Evolutionary conservation across 345 rosid species (phyloP).

Genomic region (Gossypium ekmanianum): DNA sequence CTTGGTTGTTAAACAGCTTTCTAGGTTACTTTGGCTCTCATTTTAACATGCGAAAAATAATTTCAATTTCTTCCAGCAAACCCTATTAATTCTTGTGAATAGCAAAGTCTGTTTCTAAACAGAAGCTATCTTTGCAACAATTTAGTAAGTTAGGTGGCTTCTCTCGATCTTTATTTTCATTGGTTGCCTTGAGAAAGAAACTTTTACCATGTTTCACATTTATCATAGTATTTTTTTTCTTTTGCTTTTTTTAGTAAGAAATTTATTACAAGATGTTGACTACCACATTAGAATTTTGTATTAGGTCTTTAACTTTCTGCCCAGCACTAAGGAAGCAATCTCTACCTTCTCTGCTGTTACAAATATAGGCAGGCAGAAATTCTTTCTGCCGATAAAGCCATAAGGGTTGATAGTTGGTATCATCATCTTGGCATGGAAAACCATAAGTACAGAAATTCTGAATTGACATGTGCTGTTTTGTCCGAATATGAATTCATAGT

Average conservation of each 20-base stretch:
- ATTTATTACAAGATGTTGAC: neutral
- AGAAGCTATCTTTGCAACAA: neutral
- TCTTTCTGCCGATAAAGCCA: neutral
- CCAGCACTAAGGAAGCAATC: neutral
- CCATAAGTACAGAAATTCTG: neutral
- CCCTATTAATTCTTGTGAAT: neutral
- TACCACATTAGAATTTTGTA: too few species aligned
- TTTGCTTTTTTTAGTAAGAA: neutral
- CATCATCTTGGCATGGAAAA: neutral
- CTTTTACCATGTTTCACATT: neutral
- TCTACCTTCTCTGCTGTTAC: neutral
- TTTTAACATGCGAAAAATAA: neutral
- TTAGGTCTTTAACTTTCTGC: neutral
- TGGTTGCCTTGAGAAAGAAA: neutral
- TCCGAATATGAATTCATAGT: neutral
- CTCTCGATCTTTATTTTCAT: neutral
- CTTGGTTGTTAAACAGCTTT: neutral
- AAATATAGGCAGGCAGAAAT: neutral
- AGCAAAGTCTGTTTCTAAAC: neutral
- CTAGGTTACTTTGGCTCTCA: neutral
- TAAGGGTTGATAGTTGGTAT: neutral
- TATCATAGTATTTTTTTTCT: neutral
- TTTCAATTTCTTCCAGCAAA: neutral
- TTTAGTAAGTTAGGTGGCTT: neutral
- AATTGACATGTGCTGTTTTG: neutral